A percentile compares a stretch with the other conserved stretches of the same genome.
Conservation (phyloP, 306 rosid genomes). For the Heteromeles arbutifolia region DNA sequence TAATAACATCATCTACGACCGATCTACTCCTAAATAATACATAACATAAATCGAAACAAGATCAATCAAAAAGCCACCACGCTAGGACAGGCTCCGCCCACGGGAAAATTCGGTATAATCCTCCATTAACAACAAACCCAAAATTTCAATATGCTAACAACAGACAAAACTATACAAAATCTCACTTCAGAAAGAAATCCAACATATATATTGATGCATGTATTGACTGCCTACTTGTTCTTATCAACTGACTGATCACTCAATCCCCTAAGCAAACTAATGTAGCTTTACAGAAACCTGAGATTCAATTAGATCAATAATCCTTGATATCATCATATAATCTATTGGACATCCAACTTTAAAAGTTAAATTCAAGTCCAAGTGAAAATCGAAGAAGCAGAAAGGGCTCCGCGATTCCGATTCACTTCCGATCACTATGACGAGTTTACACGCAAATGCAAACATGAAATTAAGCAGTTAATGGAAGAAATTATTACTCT, state of each 20-base stretch:
- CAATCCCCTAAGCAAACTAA: not conserved
- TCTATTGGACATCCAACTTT: not conserved
- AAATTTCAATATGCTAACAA: not conserved
- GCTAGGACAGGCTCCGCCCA: not conserved
- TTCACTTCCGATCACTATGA: not conserved
- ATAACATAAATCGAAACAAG: not conserved
- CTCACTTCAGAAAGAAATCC: not conserved
- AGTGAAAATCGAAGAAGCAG: not conserved
- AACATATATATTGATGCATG: not conserved
- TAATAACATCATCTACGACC: not conserved
- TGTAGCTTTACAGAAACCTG: not conserved
- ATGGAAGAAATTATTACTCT: constrained; percentile 27
- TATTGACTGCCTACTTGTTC: not conserved
- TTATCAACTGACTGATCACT: not conserved
- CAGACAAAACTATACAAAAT: not conserved
- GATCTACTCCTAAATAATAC: not conserved
- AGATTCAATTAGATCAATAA: not conserved
- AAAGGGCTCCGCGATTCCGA: not conserved
- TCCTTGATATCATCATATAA: not conserved
- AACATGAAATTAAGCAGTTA: not conserved
- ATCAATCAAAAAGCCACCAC: not conserved
- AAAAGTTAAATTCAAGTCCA: not conserved
- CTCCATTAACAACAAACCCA: not conserved
- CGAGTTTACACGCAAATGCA: not conserved
- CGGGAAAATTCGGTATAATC: not conserved